phyloP scores from a whole-genome alignment of 2,329 filamentous ascomycete species.

The Neofusicoccum ribis region DNA sequence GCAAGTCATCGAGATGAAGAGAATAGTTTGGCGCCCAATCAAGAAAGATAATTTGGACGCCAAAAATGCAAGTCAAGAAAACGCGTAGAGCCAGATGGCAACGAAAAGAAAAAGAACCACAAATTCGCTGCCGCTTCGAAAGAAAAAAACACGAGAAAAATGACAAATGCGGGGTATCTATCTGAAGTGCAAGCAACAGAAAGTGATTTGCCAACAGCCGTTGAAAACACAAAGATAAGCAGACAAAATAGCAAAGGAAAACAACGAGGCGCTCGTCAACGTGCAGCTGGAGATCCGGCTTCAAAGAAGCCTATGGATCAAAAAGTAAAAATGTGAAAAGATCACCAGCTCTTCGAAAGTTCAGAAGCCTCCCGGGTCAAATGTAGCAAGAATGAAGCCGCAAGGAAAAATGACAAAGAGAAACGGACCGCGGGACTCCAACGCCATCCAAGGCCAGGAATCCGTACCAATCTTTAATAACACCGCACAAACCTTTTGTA shows the following conservation, averaged over 20 bases:
- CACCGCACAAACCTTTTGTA: background rate
- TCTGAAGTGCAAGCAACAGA: constrained; percentile 15
- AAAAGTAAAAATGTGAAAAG: background rate
- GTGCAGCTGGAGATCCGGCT: background rate
- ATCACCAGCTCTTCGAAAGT: background rate
- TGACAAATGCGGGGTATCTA: constrained; percentile 12
- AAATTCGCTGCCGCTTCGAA: background rate
- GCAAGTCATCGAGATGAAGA: background rate
- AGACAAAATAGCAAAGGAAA: background rate
- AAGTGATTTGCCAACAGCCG: background rate
- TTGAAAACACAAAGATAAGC: background rate
- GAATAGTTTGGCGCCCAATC: background rate
- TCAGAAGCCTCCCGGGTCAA: background rate
- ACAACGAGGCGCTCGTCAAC: background rate
- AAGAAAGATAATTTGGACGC: background rate
- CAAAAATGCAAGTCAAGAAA: background rate
- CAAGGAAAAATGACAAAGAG: background rate
- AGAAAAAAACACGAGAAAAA: background rate
- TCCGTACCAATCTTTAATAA: background rate
- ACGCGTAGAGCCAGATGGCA: background rate
- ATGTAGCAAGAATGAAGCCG: background rate
- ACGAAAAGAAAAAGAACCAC: background rate
- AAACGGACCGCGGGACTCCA: background rate
- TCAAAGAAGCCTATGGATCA: background rate
- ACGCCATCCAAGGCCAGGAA: background rate